Evolutionary conservation across 495 filamentous ascomycete species (phyloP), one percentile per base, ranked within the genome.

Genomic region (Aspergillus egyptiacus): DNA sequence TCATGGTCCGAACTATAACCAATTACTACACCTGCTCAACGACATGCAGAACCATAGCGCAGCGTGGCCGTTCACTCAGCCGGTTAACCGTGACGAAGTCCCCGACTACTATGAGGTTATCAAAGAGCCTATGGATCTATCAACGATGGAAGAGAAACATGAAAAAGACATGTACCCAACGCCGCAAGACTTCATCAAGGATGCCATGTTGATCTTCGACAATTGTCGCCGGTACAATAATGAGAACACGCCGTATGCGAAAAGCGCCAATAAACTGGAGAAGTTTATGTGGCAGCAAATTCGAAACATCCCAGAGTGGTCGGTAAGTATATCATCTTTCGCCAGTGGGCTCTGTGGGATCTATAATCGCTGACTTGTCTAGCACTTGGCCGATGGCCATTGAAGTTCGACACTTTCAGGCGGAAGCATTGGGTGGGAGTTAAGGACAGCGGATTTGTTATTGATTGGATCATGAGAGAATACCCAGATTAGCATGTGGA

Each of bases 21-120:
- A 91, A 53, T 80, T 98, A 2, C 74, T 96, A 11, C 89, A 94
- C 67, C 80, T 98, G 6, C 82, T 98, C 54, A 95, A 93, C 65
- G 87, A 95, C 62, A 79, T 98, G 73, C 91, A 96, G 65, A 97
- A 96, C 61, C 88, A 94, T 65, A 80, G 80, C 53, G 82, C 83
- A 8, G 84, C 87, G 10, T 97, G 94, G 93, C 94, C 94, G 2
- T 97, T 98, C 72, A 79, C 90, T 6, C 81, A 89, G 38, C 93
- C 93, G 3, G 93, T 98, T 49, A 96, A 95, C 56, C 82, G 84
- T 50, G 93, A 98, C 50, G 93, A 97, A 53, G 93, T 98, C 0
- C 80, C 84, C 1, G 94, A 98, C 62, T 98, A 98, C 71, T 98
- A 97, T 72, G 89, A 95, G 54, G 91, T 97, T 31, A 97, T 98